phyloP scores from a whole-genome alignment of 768 basidiomycete genomes.

The Neoboletus subvelutipes region DNA sequence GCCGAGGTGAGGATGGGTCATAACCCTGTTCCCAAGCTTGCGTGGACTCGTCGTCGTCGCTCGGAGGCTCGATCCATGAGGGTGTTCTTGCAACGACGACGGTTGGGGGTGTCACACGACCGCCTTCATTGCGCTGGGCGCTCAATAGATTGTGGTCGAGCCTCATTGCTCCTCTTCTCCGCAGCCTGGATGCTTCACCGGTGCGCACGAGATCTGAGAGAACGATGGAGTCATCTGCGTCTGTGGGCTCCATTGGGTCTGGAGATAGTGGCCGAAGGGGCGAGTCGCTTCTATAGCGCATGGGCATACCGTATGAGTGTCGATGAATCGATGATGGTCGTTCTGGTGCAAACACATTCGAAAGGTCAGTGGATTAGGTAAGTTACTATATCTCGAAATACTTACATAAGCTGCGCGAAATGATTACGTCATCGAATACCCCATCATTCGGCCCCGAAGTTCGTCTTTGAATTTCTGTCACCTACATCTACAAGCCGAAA shows the following conservation, averaged over 20 bases:
- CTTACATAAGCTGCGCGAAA: not conserved
- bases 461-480: too few relatives aligned
- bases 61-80: slow-evolving; percentile 35
- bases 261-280: slow-evolving; percentile 7
- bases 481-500: too few relatives aligned
- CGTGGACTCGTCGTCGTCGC: slow-evolving; percentile 34
- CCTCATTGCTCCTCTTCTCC: slow-evolving; percentile 72
- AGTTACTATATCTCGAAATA: not conserved
- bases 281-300: slow-evolving; percentile 28
- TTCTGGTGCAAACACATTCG: slow-evolving; percentile 11
- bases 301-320: slow-evolving; percentile 30
- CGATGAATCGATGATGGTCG: slow-evolving; percentile 24
- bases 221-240: slow-evolving; percentile 67
- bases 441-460: not conserved
- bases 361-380: slow-evolving; percentile 12
- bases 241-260: slow-evolving; percentile 36
- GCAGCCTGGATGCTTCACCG: slow-evolving; percentile 69
- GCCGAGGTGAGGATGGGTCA: slow-evolving; percentile 28
- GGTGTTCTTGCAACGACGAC: slow-evolving; percentile 31
- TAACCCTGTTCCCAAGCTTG: slow-evolving; percentile 36
- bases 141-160: slow-evolving; percentile 44
- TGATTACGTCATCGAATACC: slow-evolving; percentile 8
- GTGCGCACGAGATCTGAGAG: slow-evolving; percentile 73
- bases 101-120: slow-evolving; percentile 25
- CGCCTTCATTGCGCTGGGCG: slow-evolving; percentile 30